phyloP scores from a whole-genome alignment of 257 asterid species.

The Fraxinus excelsior region DNA sequence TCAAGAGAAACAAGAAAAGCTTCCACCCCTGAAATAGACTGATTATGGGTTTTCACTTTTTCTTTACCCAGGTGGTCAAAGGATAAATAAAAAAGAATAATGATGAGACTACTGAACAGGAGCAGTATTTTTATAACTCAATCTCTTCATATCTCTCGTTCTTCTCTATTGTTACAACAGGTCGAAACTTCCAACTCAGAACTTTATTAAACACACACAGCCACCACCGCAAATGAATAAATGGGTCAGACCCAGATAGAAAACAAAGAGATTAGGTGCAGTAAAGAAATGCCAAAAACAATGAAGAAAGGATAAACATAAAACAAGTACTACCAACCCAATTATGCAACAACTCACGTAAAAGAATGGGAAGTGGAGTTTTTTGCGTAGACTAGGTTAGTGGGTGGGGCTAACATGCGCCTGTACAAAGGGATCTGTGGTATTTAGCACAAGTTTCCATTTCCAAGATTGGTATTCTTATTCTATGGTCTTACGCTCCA shows the following conservation, averaged over 20 bases:
- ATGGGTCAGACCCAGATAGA: conserved; percentile 21
- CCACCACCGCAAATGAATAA: conserved; percentile 17
- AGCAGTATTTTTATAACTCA: conserved; percentile 21
- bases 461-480: not conserved
- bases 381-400: conserved; percentile 14
- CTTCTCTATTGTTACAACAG: conserved; percentile 30
- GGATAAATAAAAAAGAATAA: conserved; percentile 14
- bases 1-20: conserved; percentile 25
- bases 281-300: conserved; percentile 26
- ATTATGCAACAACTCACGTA: conserved; percentile 24
- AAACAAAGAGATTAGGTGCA: conserved; percentile 34
- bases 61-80: conserved; percentile 30
- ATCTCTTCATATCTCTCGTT: conserved; percentile 15
- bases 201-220: conserved; percentile 33
- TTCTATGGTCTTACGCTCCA: conserved; percentile 7
- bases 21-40: conserved; percentile 20
- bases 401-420: conserved; percentile 36
- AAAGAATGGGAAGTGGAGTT: conserved; percentile 14
- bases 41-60: conserved; percentile 10
- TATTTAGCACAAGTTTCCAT: conserved; percentile 27
- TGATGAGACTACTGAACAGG: conserved; percentile 10
- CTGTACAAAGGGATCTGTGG: conserved; percentile 40
- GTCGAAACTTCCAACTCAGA: conserved; percentile 42
- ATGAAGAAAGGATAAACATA: conserved; percentile 8
- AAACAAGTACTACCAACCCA: conserved; percentile 39